phyloP scores from a whole-genome alignment of 176 grass and related monocot species.

The Aegilops bicornis region DNA sequence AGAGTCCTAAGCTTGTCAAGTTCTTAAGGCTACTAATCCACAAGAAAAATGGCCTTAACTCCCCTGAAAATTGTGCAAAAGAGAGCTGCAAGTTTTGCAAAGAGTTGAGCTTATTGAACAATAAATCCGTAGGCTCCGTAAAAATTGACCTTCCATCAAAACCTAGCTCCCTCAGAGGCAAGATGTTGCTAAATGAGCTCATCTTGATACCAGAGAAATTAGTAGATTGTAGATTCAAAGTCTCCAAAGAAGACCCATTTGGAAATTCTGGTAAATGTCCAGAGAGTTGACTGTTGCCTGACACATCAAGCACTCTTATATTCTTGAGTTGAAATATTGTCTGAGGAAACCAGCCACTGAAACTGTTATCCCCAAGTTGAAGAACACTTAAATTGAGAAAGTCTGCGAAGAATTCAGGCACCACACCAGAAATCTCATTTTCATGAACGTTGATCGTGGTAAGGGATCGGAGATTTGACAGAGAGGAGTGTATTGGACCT shows the following conservation, averaged over 20 bases:
- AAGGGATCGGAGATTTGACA: constrained; percentile 20
- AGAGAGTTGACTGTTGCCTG: neutral
- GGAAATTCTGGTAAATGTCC: neutral
- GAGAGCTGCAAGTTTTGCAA: neutral
- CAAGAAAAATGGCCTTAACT: neutral
- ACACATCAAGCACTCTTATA: constrained; percentile 32
- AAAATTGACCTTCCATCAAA: neutral
- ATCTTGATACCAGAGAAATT: too few species aligned
- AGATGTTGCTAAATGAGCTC: too few species aligned
- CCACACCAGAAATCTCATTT: neutral
- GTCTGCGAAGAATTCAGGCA: neutral
- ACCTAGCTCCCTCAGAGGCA: too few species aligned
- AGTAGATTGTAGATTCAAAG: neutral
- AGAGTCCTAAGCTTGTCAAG: too few species aligned
- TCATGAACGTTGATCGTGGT: neutral
- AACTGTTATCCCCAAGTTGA: constrained; percentile 10
- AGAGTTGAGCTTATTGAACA: neutral
- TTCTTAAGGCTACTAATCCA: too few species aligned
- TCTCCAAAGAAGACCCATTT: neutral
- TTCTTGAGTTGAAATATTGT: constrained; percentile 26
- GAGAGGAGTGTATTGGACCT: constrained; percentile 15
- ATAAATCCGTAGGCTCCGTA: neutral
- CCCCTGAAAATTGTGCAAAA: neutral
- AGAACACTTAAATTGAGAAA: constrained; percentile 4
- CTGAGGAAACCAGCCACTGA: constrained; percentile 20